A percentile compares a stretch with the other conserved stretches of the same genome.
Evolutionary conservation across 805 yeast genomes (phyloP).

Genomic region (Myxozyma lipomycoides): DNA sequence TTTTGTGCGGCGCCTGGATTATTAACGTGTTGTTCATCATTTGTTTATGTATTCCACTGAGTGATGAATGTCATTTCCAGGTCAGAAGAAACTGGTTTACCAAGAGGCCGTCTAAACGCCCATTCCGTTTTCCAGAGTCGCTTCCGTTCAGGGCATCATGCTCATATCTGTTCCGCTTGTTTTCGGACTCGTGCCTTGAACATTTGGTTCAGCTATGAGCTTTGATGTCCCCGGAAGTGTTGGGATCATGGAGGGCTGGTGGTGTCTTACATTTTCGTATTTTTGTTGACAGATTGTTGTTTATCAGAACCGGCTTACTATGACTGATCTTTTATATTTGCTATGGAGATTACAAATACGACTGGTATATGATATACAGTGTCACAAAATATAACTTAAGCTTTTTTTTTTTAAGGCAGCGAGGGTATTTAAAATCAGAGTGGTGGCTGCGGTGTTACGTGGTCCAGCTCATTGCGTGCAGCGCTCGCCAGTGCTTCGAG

Average conservation of each 20-base stretch:
- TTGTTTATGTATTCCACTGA: conserved; percentile 13
- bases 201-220: no score
- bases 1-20: conserved; percentile 28
- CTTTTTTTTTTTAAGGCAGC: no score
- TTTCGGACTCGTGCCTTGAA: background rate
- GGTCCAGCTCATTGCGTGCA: no score
- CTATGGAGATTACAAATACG: no score
- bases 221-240: no score
- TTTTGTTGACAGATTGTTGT: background rate
- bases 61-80: conserved; percentile 29
- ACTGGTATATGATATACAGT: no score
- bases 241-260: conserved; percentile 27
- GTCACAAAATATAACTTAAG: no score
- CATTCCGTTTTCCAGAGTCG: conserved; percentile 12
- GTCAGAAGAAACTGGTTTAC: conserved; percentile 15
- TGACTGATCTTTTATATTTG: no score
- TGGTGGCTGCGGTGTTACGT: no score
- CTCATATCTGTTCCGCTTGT: background rate
- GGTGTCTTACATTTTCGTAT: conserved; percentile 22
- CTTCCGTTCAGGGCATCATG: background rate
- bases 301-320: no score
- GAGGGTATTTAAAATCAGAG: no score
- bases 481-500: conserved; percentile 20
- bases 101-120: conserved; percentile 28
- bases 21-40: conserved; percentile 28